Evolutionary conservation across 116 monocot genomes (phyloP), one percentile per base, ranked within the genome.

Genomic region (Thalassia testudinum): DNA sequence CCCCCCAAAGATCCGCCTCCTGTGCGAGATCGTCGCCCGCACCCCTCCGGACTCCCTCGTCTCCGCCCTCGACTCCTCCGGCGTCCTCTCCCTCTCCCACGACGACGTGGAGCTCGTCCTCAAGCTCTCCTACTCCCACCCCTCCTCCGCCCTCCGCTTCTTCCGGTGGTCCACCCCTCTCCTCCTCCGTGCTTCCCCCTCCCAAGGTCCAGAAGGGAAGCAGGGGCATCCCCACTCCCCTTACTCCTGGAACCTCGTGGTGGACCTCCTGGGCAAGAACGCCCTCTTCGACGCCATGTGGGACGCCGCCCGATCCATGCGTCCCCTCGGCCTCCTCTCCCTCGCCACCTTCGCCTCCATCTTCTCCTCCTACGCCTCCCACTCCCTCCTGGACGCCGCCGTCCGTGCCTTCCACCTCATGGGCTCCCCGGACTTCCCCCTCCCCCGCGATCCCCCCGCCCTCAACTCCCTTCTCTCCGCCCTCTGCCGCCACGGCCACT

Each of bases 231-330:
- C 17, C 13, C 78, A 72, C 55, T 70, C 72, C 25, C 78, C 78
- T 23, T 87, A 87, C 67, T 59, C 82, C 12, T 82, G 82, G 78
- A 87, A 87, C 72, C 78, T 87, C 21, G 43, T 78, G 55, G 72
- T 82, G 10, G 82, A 87, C 68, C 57, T 87, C 61, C 78, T 87
- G 22, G 87, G 87, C 27, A 82, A 79, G 52, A 82, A 76, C 68
- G 45, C 26, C 29, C 74, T 70, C 42, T 79, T 88, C 60, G 62
- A 73, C 6, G 56, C 68, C 53, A 78, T 82, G 78, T 82, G 83
- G 82, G 79, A 87, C 63, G 62, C 78, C n/a, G 45, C 72, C 43
- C 27, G 50, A 21, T 65, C 70, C 57, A 79, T 85, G 79, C 72
- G 24, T 11, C 14, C 54, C 19, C 61, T 61, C 22, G 38, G 63